A percentile compares a stretch with the other conserved stretches of the same genome.
Evolutionary conservation across 257 asterid species (phyloP).

Genomic region (Petrea volubilis): DNA sequence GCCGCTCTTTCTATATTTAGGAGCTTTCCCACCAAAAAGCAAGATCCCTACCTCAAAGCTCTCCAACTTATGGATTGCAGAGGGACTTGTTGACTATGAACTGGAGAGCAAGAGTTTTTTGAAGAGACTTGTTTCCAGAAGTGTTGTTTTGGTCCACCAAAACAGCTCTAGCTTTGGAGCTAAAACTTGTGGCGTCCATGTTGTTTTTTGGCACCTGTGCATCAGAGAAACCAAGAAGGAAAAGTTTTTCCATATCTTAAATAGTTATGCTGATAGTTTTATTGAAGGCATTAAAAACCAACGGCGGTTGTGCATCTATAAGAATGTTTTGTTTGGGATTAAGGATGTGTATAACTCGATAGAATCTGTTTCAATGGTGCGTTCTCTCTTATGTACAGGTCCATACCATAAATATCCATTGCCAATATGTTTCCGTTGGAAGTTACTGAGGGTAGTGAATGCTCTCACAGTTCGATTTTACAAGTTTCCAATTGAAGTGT

Average conservation of each 20-base stretch:
- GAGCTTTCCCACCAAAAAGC: slow-evolving; percentile 12
- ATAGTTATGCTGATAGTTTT: not conserved
- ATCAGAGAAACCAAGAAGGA: not conserved
- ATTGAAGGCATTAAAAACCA: not conserved
- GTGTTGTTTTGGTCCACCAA: not conserved
- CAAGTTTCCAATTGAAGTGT: not conserved
- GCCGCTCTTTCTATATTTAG: slow-evolving; percentile 24
- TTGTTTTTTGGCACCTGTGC: slow-evolving; percentile 11
- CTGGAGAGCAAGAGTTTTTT: no score
- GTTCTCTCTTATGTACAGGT: not conserved
- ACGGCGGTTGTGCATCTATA: not conserved
- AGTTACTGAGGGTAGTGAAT: not conserved
- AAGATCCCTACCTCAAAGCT: slow-evolving; percentile 11
- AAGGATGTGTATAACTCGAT: not conserved
- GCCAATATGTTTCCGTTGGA: not conserved
- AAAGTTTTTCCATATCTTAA: not conserved
- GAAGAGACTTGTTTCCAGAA: not conserved
- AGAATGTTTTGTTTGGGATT: not conserved
- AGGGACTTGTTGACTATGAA: slow-evolving; percentile 6
- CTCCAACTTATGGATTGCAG: not conserved
- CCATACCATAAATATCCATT: not conserved
- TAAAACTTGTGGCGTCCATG: slow-evolving; percentile 15
- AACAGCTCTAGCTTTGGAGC: not conserved
- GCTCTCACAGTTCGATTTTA: not conserved
- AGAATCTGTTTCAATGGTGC: not conserved